Evolutionary conservation across 1,284 basidiomycete species (phyloP), one percentile per base, ranked within the genome.

Genomic region (Rhodotorula glutinis): DNA sequence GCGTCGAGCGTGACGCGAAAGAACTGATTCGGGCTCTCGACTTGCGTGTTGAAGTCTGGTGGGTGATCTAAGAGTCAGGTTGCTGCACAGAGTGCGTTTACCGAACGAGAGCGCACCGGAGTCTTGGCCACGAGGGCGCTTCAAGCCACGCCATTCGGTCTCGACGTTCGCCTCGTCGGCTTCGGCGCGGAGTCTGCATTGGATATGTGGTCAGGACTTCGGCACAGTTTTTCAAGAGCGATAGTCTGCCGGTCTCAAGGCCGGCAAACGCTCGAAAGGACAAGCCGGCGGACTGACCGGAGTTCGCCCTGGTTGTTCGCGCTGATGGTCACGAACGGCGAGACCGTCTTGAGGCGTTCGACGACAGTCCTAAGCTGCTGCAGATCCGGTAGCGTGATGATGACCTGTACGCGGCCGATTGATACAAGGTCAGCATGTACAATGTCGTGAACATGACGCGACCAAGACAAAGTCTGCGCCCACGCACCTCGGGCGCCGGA

Each of bases 321-420:
- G 27, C 57, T 55, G 49, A 73, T 30, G 11, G 64, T 69, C 43
- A 73, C 63, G 33, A 54, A 27, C 13, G 69, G 49, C 5, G 76
- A 75, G 51, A 78, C 65, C 30, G 73, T 73, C 19, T 75, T 73
- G 71, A 78, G 75, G 25, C 77, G 71, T 43, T 78, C 77, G 30
- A 68, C 72, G 7, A 78, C 76, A 3, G 76, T 78, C 14, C 77
- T 70, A 23, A 78, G 63, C 53, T 73, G 63, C 11, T 69, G 60
- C 52, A 78, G 67, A 25, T 75, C 71, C 19, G 77, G 77, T 23
- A 78, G 66, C 27, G 75, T 66, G 66, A 78, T 76, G 60, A 75
- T 74, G 47, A 75, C 73, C 74, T 74, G 58, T 16, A 17, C 21
- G 8, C 52, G 16, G 16, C 4, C 41, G 41, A 38, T 27, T 2